Evolutionary conservation across 257 asterid genomes (phyloP).

Genomic region (Rubia yunnanensis): DNA sequence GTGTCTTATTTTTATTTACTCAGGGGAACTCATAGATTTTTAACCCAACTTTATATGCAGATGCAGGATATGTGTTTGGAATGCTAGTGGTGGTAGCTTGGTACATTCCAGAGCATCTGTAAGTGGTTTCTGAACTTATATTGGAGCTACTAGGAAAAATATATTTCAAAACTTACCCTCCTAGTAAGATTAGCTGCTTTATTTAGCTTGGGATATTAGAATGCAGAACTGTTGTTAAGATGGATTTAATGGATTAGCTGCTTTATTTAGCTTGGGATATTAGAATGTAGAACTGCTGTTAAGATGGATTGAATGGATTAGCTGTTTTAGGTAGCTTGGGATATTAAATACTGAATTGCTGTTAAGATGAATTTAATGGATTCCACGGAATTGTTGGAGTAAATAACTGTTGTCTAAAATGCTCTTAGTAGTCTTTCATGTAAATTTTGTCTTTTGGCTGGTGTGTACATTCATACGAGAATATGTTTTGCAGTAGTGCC

Average conservation of each 20-base stretch:
- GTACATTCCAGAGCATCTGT: conserved; percentile 84
- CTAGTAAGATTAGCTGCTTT: neutral
- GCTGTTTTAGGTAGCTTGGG: too few relatives aligned
- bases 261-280: too few relatives aligned
- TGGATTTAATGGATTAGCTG: too few relatives aligned
- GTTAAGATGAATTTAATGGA: neutral
- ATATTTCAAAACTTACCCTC: neutral
- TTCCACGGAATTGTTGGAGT: neutral
- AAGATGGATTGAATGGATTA: too few relatives aligned
- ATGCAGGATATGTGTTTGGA: conserved; percentile 99
- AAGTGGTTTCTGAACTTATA: conserved; percentile 29
- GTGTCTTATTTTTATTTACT: conserved; percentile 7
- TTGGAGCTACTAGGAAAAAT: neutral
- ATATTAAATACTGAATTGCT: neutral
- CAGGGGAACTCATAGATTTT: neutral
- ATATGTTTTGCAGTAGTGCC: neutral
- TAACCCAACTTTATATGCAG: conserved; percentile 23
- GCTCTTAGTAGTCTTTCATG: too few relatives aligned
- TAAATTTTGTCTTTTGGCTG: neutral
- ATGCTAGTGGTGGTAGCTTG: conserved; percentile 96
- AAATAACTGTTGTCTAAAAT: neutral
- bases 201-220: too few relatives aligned
- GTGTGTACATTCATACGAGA: conserved; percentile 1
- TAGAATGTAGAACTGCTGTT: too few relatives aligned
- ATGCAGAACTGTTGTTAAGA: too few relatives aligned